phyloP scores from a whole-genome alignment of 2,329 filamentous ascomycete species.

The Scleromitrula shiraiana region DNA sequence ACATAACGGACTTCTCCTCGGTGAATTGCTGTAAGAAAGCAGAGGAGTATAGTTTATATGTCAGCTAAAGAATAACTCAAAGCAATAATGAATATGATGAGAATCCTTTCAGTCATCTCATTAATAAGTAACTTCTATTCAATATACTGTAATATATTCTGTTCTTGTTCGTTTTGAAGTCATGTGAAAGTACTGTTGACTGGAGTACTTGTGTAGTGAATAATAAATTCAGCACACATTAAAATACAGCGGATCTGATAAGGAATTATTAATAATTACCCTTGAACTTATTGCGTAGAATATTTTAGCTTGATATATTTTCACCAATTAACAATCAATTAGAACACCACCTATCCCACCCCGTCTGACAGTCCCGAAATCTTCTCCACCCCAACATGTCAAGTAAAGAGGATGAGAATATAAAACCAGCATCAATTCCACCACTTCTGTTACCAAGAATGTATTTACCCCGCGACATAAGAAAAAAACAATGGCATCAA shows the following conservation, averaged over 20 bases:
- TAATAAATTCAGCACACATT: no score
- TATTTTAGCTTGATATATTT: no score
- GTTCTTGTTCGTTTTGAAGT: no score
- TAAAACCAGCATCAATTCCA: conserved; percentile 4
- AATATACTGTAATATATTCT: neutral
- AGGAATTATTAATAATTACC: no score
- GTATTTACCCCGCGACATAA: neutral
- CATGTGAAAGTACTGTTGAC: no score
- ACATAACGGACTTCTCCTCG: neutral
- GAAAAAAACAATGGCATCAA: conserved; percentile 19
- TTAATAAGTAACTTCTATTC: neutral
- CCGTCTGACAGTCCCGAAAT: no score
- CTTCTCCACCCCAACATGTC: conserved; percentile 1
- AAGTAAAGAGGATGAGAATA: neutral
- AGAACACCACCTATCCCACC: no score
- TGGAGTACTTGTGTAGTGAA: no score
- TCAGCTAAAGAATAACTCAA: neutral
- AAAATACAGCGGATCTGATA: neutral
- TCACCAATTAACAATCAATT: neutral
- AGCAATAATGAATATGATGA: no score
- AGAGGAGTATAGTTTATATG: neutral
- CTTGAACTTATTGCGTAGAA: no score
- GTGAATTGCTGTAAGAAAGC: neutral
- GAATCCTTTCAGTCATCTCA: no score
- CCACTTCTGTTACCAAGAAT: neutral